Conservation (phyloP, 306 rosid species). For the Fagus crenata region DNA sequence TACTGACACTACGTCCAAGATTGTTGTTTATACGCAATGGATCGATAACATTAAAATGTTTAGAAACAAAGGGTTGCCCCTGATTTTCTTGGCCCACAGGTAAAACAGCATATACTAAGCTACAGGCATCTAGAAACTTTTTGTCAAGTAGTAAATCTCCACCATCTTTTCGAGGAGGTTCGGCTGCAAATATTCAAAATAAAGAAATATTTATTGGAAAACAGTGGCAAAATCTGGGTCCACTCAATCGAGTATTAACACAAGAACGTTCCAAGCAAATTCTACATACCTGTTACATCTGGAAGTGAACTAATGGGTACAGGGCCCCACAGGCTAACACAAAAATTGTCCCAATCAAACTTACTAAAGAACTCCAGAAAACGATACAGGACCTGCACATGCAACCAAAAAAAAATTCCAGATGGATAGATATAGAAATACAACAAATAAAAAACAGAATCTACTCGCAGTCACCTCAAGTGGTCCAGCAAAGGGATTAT, state of each 20-base stretch:
- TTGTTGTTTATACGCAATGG: constrained; percentile 95
- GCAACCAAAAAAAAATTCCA: constrained; percentile 24
- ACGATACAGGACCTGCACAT: constrained; percentile 79
- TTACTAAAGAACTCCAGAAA: constrained; percentile 95
- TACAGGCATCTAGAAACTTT: constrained; percentile 75
- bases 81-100: constrained; percentile 85
- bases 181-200: constrained; percentile 54
- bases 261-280: constrained; percentile 16
- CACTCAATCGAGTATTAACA: constrained; percentile 10
- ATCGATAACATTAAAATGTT: constrained; percentile 95
- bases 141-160: constrained; percentile 89
- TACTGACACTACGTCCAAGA: constrained; percentile 99
- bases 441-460: constrained; percentile 16
- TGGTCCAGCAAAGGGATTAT: constrained; percentile 94
- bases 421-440: constrained; percentile 25
- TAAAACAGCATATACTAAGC: constrained; percentile 76
- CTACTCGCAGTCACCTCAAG: constrained; percentile 71
- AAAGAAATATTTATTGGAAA: constrained; percentile 4
- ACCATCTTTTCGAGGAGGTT: constrained; percentile 91
- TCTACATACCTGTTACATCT: constrained; percentile 79
- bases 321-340: constrained; percentile 98
- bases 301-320: constrained; percentile 90
- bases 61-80: constrained; percentile 85
- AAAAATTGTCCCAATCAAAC: constrained; percentile 98
- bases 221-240: constrained; percentile 15